These are phyloP conservation scores for Solanum hybrid DNA, from an alignment of 305 asterid genomes.

Conservation along the genomic window DNA sequence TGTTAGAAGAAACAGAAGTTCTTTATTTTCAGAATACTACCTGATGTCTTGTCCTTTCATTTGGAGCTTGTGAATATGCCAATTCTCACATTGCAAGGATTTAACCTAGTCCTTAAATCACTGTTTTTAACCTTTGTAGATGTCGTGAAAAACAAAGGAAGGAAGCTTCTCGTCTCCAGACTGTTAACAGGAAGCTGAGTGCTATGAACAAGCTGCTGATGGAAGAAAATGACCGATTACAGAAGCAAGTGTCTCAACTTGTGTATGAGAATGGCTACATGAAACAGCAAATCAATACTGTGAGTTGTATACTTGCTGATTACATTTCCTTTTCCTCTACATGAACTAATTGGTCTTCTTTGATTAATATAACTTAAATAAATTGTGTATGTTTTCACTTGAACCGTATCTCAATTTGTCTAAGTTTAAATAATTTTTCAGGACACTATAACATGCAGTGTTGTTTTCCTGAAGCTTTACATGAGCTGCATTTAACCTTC, in stretches of 20 bases:
- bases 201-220: slow-evolving; percentile 96
- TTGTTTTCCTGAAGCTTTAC: not conserved
- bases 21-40: not conserved
- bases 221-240: slow-evolving; percentile 98
- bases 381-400: not conserved
- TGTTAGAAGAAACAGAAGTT: not conserved
- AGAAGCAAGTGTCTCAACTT: slow-evolving; percentile 85
- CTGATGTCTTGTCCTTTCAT: not conserved
- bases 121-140: slow-evolving; percentile 21
- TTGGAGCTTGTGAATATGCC: not conserved
- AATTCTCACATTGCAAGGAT: not conserved
- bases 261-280: slow-evolving; percentile 88
- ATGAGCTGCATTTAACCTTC: not conserved
- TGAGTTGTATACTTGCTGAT: slow-evolving; percentile 20
- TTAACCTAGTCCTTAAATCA: not conserved
- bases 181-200: slow-evolving; percentile 78
- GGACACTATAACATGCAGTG: not conserved
- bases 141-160: slow-evolving; percentile 96
- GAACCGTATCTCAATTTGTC: not conserved
- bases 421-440: not conserved
- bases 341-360: not conserved
- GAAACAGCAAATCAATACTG: slow-evolving; percentile 72
- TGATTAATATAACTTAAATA: not conserved
- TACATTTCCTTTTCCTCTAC: not conserved
- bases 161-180: slow-evolving; percentile 79